Conservation (phyloP, 768 basidiomycete species). For the Lyophyllum shimeji region DNA sequence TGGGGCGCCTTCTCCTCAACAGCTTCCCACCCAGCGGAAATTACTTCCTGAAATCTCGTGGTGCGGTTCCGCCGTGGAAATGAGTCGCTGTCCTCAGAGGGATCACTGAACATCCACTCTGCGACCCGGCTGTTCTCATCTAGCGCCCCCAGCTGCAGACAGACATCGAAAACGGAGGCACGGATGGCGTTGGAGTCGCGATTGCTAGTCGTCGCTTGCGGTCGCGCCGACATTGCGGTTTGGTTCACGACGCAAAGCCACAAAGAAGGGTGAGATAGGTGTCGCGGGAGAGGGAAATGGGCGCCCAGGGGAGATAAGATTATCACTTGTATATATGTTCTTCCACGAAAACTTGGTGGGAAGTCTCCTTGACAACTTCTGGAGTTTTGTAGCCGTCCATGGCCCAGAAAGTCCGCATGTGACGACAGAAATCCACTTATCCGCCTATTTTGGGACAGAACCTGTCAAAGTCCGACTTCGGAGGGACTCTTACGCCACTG, state of each 20-base stretch:
- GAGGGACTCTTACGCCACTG: neutral
- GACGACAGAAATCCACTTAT: neutral
- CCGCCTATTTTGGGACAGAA: neutral
- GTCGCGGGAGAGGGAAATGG: neutral
- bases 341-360: neutral
- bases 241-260: neutral
- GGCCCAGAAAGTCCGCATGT: neutral
- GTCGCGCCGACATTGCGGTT: neutral
- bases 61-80: neutral
- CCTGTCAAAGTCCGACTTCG: neutral
- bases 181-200: constrained; percentile 24
- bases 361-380: constrained; percentile 12
- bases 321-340: neutral
- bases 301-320: neutral
- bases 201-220: neutral
- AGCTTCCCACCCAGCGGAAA: constrained; percentile 12
- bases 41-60: constrained; percentile 18
- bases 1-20: neutral
- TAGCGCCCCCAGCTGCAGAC: constrained; percentile 31
- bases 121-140: constrained; percentile 30
- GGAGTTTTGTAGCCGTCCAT: neutral
- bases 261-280: neutral
- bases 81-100: constrained; percentile 2
- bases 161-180: constrained; percentile 32
- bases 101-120: constrained; percentile 33